Evolutionary conservation across 2,329 filamentous ascomycete species (phyloP), one percentile per base, ranked within the genome.

Genomic region (Trichothecium roseum): DNA sequence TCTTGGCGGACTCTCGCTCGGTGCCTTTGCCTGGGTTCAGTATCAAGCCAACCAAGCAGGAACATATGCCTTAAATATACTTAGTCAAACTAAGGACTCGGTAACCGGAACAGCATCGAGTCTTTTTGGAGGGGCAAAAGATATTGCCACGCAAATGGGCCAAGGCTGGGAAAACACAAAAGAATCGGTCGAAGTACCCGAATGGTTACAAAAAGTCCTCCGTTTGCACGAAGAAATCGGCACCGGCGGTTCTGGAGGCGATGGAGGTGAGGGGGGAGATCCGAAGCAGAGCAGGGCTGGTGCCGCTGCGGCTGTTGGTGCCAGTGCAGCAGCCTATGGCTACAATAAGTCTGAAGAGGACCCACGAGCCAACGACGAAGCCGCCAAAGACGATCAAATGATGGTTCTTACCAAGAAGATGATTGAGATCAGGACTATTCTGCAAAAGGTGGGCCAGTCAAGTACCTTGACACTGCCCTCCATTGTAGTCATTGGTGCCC

Each of bases 351-450:
- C 77, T 3, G 76, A 82, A 26, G 76, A 89, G 26, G 75, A 81
- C 43, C 58, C 68, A 4, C 68, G 78, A 37, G 64, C 68, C 8
- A 67, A 63, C 15, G 75, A 81, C 37, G 77, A 83, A 51, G 69
- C 72, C 33, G 84, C 86, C 14, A 78, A 78, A 49, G 91, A 98
- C 50, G 91, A 98, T 55, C 91, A 98, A 59, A 98, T 98, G 89
- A 98, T 98, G 91, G 71, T 95, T 46, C 67, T 98, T 51, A 98
- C 93, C 2, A 89, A 91, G 64, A 96, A 96, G 64, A 98, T 98
- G 91, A 98, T 98, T 51, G 91, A 98, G 64, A 96, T 98, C 38
- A 73, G 93, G 46, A 88, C 81, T 46, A 85, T 98, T 38, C 69
- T 98, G 17, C 84, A 93, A 52, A 85, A 81, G 18, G 84, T 98